Base-by-base conservation (phyloP, 148 eudicot genomes). In the Fagopyrum tataricum region DNA sequence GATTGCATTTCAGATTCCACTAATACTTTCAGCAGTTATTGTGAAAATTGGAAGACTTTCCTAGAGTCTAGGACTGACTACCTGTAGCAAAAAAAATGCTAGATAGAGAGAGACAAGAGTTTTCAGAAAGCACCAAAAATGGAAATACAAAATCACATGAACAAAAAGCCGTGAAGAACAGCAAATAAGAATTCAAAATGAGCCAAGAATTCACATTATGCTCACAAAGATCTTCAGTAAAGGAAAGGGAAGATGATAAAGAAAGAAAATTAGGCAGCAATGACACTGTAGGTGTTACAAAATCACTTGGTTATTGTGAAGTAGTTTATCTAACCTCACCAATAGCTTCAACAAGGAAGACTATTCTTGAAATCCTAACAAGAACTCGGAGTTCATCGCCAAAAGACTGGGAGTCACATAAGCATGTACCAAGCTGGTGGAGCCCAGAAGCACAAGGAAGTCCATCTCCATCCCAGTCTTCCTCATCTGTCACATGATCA, bases 311-410 rank as follows among this genome's bases (percentile, higher is more conserved):
- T 31, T 31, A 31, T 1, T 31, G 37, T 31, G 1, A 31, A 31
- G 37, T 31, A 31, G 37, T 31, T 31, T 31, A 46, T 8, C 58
- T 53, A 53, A 53, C 58, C 58, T 17, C 58, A 53, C 58, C 58
- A 53, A 53, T 53, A 53, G 58, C 58, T 53, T 53, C 58, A 17
- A 53, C 58, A 53, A 53, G 58, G 18, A 53, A 53, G n/a, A 53
- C 58, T 53, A 53, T 53, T 53, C 58, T 5, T 6, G 58, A 53
- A 15, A 53, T 14, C 23, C 58, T 53, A n/a, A 53, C 58, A 53
- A 53, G 58, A 53, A 53, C 58, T 53, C 58, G 58, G 20, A 53
- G 58, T 53, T 53, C 58, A 53, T 53, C 58, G 7, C 58, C 58
- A 20, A 53, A 53, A 53, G 18, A 53, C 58, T 53, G 58, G 0